These are phyloP conservation scores for Oryza rufipogon DNA, from an alignment of 176 grass and related monocot genomes.

Conservation along the genomic window DNA sequence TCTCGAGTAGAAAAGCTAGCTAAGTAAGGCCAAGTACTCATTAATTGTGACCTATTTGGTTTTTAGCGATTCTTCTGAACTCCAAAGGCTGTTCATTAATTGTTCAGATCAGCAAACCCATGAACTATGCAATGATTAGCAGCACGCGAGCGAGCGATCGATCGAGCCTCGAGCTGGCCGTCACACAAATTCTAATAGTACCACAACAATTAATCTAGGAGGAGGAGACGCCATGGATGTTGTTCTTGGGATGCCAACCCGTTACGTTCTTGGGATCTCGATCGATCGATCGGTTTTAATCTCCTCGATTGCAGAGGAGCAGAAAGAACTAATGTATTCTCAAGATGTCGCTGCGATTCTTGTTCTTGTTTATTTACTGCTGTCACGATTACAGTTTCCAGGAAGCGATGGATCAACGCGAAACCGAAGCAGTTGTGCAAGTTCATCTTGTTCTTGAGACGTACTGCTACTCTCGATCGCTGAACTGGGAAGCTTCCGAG, in stretches of 20 bases:
- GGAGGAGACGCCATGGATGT: conserved; percentile 42
- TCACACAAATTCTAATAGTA: too few relatives aligned
- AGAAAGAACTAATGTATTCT: conserved; percentile 10
- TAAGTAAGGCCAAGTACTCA: too few relatives aligned
- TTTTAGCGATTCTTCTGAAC: neutral
- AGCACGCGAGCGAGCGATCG: neutral
- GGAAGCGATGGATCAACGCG: conserved; percentile 29
- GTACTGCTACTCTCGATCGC: neutral
- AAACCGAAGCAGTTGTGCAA: neutral
- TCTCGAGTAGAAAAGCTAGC: neutral
- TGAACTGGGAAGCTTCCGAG: conserved; percentile 54
- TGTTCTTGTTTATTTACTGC: conserved; percentile 20
- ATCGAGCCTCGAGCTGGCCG: neutral
- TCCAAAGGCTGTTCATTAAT: neutral
- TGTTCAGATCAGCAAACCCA: neutral
- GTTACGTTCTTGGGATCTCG: conserved; percentile 41
- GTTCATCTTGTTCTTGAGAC: conserved; percentile 22
- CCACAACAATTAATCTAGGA: conserved; percentile 27
- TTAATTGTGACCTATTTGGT: neutral
- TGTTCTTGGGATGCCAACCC: conserved; percentile 30
- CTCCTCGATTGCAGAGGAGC: conserved; percentile 34
- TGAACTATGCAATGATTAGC: neutral
- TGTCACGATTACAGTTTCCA: conserved; percentile 19
- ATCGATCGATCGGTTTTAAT: neutral
- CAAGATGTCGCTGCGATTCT: conserved; percentile 6